Conservation (phyloP, 768 basidiomycete genomes). For the Hemileccinum impolitum region DNA sequence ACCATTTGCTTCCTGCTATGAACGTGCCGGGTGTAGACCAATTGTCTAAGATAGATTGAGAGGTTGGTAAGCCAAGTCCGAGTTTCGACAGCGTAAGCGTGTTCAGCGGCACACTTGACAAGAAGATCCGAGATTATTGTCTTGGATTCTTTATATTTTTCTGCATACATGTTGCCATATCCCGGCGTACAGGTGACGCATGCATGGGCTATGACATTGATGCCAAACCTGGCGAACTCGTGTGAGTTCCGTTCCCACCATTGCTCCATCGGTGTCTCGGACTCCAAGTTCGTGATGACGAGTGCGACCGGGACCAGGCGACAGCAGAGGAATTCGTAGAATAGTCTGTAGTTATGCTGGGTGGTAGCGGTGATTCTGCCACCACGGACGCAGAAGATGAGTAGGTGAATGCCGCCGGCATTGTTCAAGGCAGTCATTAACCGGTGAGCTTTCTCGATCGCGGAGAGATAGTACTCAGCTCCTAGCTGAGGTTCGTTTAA, state of each 20-base stretch:
- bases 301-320: constrained; percentile 37
- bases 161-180: constrained; percentile 28
- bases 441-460: constrained; percentile 28
- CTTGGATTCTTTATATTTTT: constrained; percentile 37
- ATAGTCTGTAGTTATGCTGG: constrained; percentile 36
- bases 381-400: constrained; percentile 37
- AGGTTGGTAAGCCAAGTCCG: constrained; percentile 24
- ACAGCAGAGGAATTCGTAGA: constrained; percentile 38
- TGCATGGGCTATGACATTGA: constrained; percentile 24
- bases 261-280: constrained; percentile 29
- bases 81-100: constrained; percentile 19
- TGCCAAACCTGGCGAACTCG: constrained; percentile 21
- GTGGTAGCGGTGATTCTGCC: constrained; percentile 35
- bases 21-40: constrained; percentile 20
- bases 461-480: constrained; percentile 21
- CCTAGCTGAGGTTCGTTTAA: constrained; percentile 26
- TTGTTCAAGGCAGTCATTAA: constrained; percentile 30
- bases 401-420: constrained; percentile 35
- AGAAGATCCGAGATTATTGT: constrained; percentile 24
- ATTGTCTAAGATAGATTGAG: constrained; percentile 21
- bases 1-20: constrained; percentile 25
- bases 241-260: constrained; percentile 34
- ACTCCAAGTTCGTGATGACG: constrained; percentile 40
- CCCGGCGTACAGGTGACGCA: constrained; percentile 34
- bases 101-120: constrained; percentile 16